These are phyloP conservation scores for Allantophomopsis cytisporea DNA, from an alignment of 2,329 filamentous ascomycete genomes.

Conservation along the genomic window DNA sequence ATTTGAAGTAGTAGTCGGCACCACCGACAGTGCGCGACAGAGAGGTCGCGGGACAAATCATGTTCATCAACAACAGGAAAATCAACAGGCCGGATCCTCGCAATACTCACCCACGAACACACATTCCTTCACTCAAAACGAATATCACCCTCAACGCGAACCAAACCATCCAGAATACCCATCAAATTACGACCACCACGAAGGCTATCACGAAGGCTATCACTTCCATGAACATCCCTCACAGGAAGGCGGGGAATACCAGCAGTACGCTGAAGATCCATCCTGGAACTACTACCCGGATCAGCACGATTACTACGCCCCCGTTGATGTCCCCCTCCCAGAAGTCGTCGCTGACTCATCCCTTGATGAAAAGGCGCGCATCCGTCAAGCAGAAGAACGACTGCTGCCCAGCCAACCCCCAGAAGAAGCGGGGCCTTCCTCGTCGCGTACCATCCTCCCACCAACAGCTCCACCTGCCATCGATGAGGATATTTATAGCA, in stretches of 20 bases:
- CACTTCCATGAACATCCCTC: neutral
- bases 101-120: slow-evolving; percentile 1
- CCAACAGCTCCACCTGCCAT: slow-evolving; percentile 28
- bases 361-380: slow-evolving; percentile 69
- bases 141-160: neutral
- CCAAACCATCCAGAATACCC: slow-evolving; percentile 2
- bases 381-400: slow-evolving; percentile 64
- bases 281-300: slow-evolving; percentile 13
- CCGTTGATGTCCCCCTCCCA: slow-evolving; percentile 44
- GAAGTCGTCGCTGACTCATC: slow-evolving; percentile 42
- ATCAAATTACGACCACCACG: slow-evolving; percentile 12
- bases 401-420: slow-evolving; percentile 73
- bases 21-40: slow-evolving; percentile 49
- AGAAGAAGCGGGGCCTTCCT: slow-evolving; percentile 28
- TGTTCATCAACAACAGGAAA: neutral
- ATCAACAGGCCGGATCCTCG: neutral
- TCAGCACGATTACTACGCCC: slow-evolving; percentile 19
- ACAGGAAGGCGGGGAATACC: slow-evolving; percentile 12
- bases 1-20: slow-evolving; percentile 82
- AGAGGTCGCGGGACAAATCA: slow-evolving; percentile 12
- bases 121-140: neutral
- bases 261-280: slow-evolving; percentile 5
- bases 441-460: slow-evolving; percentile 16
- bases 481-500: slow-evolving; percentile 37
- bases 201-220: slow-evolving; percentile 15